These are phyloP conservation scores for Lachnellula hyalina DNA, from an alignment of 2,329 filamentous ascomycete genomes.

Conservation along the genomic window DNA sequence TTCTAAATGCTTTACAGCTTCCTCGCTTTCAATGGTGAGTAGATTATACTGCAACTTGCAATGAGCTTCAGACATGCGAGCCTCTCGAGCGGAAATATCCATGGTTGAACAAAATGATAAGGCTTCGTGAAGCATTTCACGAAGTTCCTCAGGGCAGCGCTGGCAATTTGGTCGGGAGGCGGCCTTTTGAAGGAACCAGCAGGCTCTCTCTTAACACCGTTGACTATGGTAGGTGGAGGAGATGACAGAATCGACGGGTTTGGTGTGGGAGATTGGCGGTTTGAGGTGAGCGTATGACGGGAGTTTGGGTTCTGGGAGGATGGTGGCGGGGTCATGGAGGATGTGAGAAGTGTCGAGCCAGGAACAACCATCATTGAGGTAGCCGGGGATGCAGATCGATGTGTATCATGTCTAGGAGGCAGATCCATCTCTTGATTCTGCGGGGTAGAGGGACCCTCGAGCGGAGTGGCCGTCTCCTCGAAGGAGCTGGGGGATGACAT, in stretches of 20 bases:
- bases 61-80: slow-evolving; percentile 80
- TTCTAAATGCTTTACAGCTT: slow-evolving; percentile 78
- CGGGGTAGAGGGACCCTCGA: slow-evolving; percentile 20
- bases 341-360: slow-evolving; percentile 36
- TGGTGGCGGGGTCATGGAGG: slow-evolving; percentile 56
- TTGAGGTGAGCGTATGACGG: slow-evolving; percentile 7
- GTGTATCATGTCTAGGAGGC: slow-evolving; percentile 14
- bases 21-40: slow-evolving; percentile 75
- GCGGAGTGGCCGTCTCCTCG: slow-evolving; percentile 20
- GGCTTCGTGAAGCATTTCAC: slow-evolving; percentile 49
- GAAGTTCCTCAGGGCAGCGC: slow-evolving; percentile 50
- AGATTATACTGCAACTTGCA: slow-evolving; percentile 87
- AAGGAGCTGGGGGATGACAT: slow-evolving; percentile 26
- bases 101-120: slow-evolving; percentile 53
- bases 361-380: slow-evolving; percentile 19
- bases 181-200: slow-evolving; percentile 30
- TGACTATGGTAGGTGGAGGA: slow-evolving; percentile 25
- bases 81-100: slow-evolving; percentile 46
- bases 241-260: slow-evolving; percentile 23
- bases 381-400: slow-evolving; percentile 11
- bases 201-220: slow-evolving; percentile 20
- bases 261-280: slow-evolving; percentile 15
- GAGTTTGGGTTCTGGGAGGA: slow-evolving; percentile 48
- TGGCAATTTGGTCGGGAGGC: slow-evolving; percentile 44
- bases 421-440: slow-evolving; percentile 16